A percentile compares a stretch with the other conserved stretches of the same genome.
These are phyloP conservation scores for Yamadazyma songkhlaensis DNA, from an alignment of 1,139 yeast species.

Conservation along the genomic window DNA sequence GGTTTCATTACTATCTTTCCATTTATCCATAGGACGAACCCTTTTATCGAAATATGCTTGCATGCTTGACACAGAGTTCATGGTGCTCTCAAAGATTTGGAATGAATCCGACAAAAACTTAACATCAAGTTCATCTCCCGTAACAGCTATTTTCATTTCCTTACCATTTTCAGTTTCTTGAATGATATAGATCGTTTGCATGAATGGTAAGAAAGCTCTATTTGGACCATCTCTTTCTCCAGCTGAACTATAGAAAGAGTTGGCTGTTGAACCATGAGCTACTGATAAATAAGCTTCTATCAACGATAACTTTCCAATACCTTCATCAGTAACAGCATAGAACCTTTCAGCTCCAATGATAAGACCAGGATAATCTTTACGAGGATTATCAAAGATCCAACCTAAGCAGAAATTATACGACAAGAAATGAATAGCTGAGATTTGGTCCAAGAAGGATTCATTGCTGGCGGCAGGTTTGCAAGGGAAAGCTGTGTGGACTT, in stretches of 20 bases:
- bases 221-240: slow-evolving; percentile 49
- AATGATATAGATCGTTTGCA: slow-evolving; percentile 57
- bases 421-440: slow-evolving; percentile 54
- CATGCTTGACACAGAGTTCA: slow-evolving; percentile 43
- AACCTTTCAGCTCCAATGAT: slow-evolving; percentile 72
- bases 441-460: slow-evolving; percentile 5
- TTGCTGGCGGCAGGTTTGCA: neutral
- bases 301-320: slow-evolving; percentile 63
- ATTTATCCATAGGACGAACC: slow-evolving; percentile 13
- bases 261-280: slow-evolving; percentile 57
- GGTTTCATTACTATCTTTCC: slow-evolving; percentile 14
- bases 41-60: slow-evolving; percentile 35
- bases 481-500: neutral
- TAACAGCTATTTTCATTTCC: slow-evolving; percentile 43
- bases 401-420: slow-evolving; percentile 72
- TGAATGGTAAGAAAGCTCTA: slow-evolving; percentile 64
- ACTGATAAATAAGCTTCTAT: slow-evolving; percentile 63
- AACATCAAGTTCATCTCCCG: slow-evolving; percentile 70
- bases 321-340: slow-evolving; percentile 59
- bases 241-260: slow-evolving; percentile 48
- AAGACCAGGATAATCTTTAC: slow-evolving; percentile 61
- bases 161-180: slow-evolving; percentile 20
- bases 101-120: slow-evolving; percentile 55
- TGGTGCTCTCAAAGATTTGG: slow-evolving; percentile 42
- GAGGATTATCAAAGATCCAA: slow-evolving; percentile 56